Evolutionary conservation across 768 basidiomycete genomes (phyloP).

Genomic region (Hortiboletus campestris): DNA sequence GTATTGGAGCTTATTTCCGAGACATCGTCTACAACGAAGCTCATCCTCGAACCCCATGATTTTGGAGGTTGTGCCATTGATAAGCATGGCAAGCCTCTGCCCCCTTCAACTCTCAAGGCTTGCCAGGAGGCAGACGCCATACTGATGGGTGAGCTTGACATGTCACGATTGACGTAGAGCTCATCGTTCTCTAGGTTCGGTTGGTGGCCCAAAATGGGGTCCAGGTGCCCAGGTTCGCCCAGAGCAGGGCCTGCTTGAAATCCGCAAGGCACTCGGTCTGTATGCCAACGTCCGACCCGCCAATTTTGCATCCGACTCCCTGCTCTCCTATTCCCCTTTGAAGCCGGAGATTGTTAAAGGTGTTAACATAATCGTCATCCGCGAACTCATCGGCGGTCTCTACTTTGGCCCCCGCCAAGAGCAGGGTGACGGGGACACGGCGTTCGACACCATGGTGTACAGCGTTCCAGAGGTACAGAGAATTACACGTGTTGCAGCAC

Average conservation of each 20-base stretch:
- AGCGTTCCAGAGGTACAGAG: conserved; percentile 88
- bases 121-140: conserved; percentile 95
- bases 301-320: conserved; percentile 88
- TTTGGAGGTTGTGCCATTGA: conserved; percentile 97
- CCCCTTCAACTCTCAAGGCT: conserved; percentile 79
- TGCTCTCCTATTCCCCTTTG: conserved; percentile 85
- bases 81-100: conserved; percentile 78
- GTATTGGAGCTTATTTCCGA: conserved; percentile 74
- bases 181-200: conserved; percentile 62
- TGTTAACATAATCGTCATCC: conserved; percentile 88
- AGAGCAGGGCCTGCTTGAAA: conserved; percentile 82
- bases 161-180: not conserved
- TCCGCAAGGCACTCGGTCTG: conserved; percentile 91
- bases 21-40: conserved; percentile 59
- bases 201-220: conserved; percentile 99
- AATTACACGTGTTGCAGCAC: conserved; percentile 93
- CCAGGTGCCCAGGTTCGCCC: conserved; percentile 85
- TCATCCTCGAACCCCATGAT: conserved; percentile 70
- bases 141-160: conserved; percentile 71
- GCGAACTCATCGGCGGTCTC: conserved; percentile 94
- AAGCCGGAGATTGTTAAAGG: conserved; percentile 80
- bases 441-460: conserved; percentile 94
- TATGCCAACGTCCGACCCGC: conserved; percentile 99
- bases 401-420: conserved; percentile 97
- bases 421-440: conserved; percentile 65